phyloP scores from a whole-genome alignment of 2,329 filamentous ascomycete genomes.

The Pyrenophora seminiperda region DNA sequence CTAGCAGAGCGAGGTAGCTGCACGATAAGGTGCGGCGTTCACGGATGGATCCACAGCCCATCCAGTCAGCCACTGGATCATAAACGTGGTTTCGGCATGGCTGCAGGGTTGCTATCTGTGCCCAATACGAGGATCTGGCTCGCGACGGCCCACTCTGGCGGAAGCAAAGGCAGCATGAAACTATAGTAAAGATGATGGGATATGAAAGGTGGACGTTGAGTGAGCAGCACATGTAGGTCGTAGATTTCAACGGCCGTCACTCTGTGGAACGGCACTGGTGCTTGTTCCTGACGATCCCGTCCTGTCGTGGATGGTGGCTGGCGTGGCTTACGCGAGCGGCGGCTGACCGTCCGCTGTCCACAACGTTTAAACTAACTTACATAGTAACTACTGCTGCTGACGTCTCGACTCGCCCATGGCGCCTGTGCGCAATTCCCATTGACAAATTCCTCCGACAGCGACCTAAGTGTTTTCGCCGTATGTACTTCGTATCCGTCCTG shows the following conservation, averaged over 20 bases:
- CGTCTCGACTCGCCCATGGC: no score
- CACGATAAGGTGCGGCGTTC: constrained; percentile 14
- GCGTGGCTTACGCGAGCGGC: constrained; percentile 4
- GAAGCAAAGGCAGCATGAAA: not conserved
- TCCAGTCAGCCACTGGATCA: constrained; percentile 9
- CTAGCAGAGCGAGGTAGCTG: constrained; percentile 9
- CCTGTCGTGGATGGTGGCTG: not conserved
- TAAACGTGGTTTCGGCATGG: constrained; percentile 9
- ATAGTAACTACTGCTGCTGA: no score
- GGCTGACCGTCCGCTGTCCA: not conserved
- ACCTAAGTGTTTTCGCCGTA: no score
- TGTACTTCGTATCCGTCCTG: not conserved
- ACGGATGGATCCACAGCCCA: constrained; percentile 1
- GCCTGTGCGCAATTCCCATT: no score
- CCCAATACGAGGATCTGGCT: not conserved
- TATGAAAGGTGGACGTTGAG: not conserved
- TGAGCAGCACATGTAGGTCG: not conserved
- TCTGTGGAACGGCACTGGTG: constrained; percentile 8
- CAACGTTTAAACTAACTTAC: not conserved
- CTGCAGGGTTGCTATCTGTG: constrained; percentile 6
- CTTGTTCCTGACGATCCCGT: constrained; percentile 12
- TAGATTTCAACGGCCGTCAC: not conserved
- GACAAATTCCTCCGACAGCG: no score
- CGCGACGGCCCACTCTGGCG: not conserved
- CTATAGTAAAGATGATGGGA: no score